Percentiles rank a stretch among this genome's conserved stretches.
Conservation (phyloP, 2,329 filamentous ascomycete genomes). For the Ophiocordyceps sinensis region DNA sequence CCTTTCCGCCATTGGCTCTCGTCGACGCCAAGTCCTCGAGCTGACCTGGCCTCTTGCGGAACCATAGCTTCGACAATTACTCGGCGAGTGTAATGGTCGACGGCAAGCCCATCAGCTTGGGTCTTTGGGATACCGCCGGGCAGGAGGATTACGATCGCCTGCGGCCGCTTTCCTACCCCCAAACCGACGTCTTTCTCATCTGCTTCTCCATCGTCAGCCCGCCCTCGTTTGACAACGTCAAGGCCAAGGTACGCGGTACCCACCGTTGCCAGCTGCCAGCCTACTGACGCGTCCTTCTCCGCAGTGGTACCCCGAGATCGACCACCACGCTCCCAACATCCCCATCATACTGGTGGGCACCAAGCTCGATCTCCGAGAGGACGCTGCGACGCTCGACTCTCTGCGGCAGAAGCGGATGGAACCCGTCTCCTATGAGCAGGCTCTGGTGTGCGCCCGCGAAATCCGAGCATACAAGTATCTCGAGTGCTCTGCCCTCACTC, state of each 20-base stretch:
- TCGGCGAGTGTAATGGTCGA: slow-evolving; percentile 98
- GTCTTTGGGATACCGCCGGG: slow-evolving; percentile 95
- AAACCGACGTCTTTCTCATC: slow-evolving; percentile 96
- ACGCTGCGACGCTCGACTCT: slow-evolving; percentile 65
- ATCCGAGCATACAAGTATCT: slow-evolving; percentile 95
- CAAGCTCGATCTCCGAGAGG: slow-evolving; percentile 90
- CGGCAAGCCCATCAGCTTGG: slow-evolving; percentile 91
- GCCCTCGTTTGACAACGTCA: slow-evolving; percentile 96
- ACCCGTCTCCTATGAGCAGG: slow-evolving; percentile 78
- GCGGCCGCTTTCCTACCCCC: slow-evolving; percentile 88
- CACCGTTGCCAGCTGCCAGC: neutral
- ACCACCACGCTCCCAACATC: slow-evolving; percentile 88
- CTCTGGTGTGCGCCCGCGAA: slow-evolving; percentile 76
- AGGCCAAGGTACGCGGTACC: slow-evolving; percentile 62
- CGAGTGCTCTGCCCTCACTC: slow-evolving; percentile 92
- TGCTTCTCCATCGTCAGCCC: slow-evolving; percentile 98
- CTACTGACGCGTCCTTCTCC: neutral
- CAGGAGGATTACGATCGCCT: slow-evolving; percentile 97
- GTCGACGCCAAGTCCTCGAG: neutral
- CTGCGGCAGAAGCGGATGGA: slow-evolving; percentile 90
- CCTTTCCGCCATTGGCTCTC: neutral
- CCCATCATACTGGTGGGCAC: slow-evolving; percentile 96
- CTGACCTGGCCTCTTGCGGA: neutral
- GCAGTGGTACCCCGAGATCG: slow-evolving; percentile 95
- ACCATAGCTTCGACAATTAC: slow-evolving; percentile 85